These are phyloP conservation scores for Phytophthora constricta DNA, from an alignment of 352 stramenopile species.

Conservation along the genomic window DNA sequence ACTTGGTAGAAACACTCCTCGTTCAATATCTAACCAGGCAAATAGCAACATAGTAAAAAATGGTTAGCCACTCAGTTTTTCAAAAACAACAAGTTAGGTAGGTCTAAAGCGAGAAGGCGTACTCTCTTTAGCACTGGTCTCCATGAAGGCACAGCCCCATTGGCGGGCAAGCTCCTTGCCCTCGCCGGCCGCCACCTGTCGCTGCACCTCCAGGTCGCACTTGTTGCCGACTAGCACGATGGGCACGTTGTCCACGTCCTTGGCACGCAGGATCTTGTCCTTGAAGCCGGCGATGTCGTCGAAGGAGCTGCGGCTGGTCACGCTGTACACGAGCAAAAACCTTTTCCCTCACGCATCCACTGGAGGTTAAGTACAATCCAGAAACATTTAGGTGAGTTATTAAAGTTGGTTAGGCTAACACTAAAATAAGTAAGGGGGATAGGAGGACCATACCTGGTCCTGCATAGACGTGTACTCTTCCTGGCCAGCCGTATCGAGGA, in stretches of 20 bases:
- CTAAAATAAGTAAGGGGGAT: neutral
- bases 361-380: slow-evolving; percentile 19
- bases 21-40: slow-evolving; percentile 72
- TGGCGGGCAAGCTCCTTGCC: slow-evolving; percentile 70
- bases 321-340: slow-evolving; percentile 92
- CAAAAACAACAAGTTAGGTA: neutral
- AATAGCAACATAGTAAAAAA: slow-evolving; percentile 7
- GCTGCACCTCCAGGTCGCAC: slow-evolving; percentile 81
- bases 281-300: slow-evolving; percentile 91
- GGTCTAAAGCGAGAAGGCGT: slow-evolving; percentile 32
- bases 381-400: no score
- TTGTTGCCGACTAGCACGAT: slow-evolving; percentile 92
- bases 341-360: slow-evolving; percentile 94
- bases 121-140: slow-evolving; percentile 90
- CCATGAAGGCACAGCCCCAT: slow-evolving; percentile 90
- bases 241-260: slow-evolving; percentile 87
- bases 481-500: slow-evolving; percentile 92
- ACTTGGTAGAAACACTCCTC: slow-evolving; percentile 92
- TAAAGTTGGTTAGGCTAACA: neutral
- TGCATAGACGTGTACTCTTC: slow-evolving; percentile 94
- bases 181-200: slow-evolving; percentile 71
- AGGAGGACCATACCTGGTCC: slow-evolving; percentile 67
- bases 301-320: slow-evolving; percentile 90
- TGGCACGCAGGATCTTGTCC: slow-evolving; percentile 91
- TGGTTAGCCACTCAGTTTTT: slow-evolving; percentile 2